Conservation (phyloP, 1,284 basidiomycete genomes). For the Apiotrichum sp. region DNA sequence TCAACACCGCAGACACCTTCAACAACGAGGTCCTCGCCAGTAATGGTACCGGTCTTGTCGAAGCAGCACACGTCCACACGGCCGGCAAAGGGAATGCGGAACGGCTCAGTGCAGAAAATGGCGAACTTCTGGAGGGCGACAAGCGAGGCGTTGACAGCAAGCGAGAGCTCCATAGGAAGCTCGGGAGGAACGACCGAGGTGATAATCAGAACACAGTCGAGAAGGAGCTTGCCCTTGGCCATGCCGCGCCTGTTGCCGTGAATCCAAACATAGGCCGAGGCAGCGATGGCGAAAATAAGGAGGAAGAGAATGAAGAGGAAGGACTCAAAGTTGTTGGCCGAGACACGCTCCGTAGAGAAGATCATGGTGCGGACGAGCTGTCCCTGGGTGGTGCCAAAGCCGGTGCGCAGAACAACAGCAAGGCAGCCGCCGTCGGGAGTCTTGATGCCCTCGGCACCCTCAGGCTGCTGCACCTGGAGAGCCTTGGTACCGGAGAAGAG, state of each 20-base stretch:
- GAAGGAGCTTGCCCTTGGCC: conserved; percentile 84
- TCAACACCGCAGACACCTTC: conserved; percentile 84
- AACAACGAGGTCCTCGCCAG: conserved; percentile 86
- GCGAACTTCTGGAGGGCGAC: conserved; percentile 89
- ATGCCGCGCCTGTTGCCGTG: conserved; percentile 86
- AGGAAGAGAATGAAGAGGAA: conserved; percentile 96
- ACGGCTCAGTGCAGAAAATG: conserved; percentile 95
- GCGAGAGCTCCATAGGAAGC: conserved; percentile 87
- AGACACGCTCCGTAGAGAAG: conserved; percentile 88
- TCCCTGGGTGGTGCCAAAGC: conserved; percentile 92
- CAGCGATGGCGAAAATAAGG: conserved; percentile 90
- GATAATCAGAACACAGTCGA: conserved; percentile 90
- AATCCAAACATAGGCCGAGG: conserved; percentile 92
- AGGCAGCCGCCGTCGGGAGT: conserved; percentile 83
- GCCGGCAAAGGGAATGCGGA: conserved; percentile 88
- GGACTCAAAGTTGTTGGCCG: conserved; percentile 85
- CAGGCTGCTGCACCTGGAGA: conserved; percentile 60
- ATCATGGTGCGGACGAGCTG: conserved; percentile 96
- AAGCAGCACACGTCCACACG: conserved; percentile 95
- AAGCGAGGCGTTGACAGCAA: conserved; percentile 88
- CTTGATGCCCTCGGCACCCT: conserved; percentile 27
- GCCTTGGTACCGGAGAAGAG: conserved; percentile 93
- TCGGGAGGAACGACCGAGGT: conserved; percentile 95
- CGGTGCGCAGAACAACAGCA: conserved; percentile 85
- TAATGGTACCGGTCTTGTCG: conserved; percentile 96